Base-by-base conservation (phyloP, 2,329 filamentous ascomycete genomes). In the Corinectria fuckeliana region DNA sequence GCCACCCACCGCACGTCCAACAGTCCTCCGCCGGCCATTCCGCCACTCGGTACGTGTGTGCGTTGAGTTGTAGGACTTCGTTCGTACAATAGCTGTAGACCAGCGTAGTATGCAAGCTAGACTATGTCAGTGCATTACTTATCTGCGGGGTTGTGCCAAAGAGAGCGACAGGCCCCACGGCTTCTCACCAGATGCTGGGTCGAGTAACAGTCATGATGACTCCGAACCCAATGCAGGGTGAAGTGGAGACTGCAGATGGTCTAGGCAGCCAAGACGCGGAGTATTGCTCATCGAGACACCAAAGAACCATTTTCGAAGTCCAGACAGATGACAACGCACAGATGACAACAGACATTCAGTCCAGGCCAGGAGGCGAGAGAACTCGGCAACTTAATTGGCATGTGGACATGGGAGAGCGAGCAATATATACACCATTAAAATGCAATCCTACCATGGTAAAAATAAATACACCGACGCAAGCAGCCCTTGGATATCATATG, bases 401-500 rank as follows among this genome's bases (percentile, higher is more conserved):
- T n/a, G n/a, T n/a, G n/a, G n/a, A n/a, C n/a, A n/a, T n/a, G n/a
- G n/a, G n/a, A n/a, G n/a, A 30, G 18, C 16, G 23, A 42, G 20
- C 25, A 56, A 45, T 36, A 8, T 8, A 25, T 14, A 41, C 36
- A 41, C 18, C 47, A 23, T 39, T 39, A 41, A 45, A 45, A 39
- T 45, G 45, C 49, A 44, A 39, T 18, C 14, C 49, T 59, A 41
- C 47, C n/a, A 26, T 30, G 32, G 39, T 44, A 30, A 42, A 50
- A 38, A 47, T 50, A 34, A 38, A 39, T 41, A 49, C 30, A 58
- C 21, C 34, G 34, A 49, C 28, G 16, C 23, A 49, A 49, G 30
- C 18, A 36, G 30, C 32, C n/a, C 42, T 51, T 42, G 55, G 58
- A 68, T 69, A 67, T 69, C 60, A 67, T 68, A 54, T 49, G 26